Evolutionary conservation across 169 alveolate species (phyloP).

Genomic region (Cardiosporidium cionae): DNA sequence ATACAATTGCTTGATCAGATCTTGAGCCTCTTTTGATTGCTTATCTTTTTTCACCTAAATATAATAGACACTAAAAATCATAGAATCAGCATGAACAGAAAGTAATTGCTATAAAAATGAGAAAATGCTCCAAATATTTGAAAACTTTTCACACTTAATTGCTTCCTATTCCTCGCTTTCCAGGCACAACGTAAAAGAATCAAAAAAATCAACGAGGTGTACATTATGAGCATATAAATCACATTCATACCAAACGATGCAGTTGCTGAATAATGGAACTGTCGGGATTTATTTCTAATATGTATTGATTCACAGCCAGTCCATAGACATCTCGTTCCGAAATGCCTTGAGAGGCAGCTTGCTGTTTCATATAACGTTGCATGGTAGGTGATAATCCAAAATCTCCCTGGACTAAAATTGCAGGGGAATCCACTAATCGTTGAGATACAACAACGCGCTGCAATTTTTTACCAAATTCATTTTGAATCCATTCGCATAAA

Average conservation of each 20-base stretch:
- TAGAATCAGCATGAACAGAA: background rate
- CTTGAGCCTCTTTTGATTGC: slow-evolving; percentile 1
- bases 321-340: slow-evolving; percentile 73
- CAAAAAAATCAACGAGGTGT: background rate
- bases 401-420: slow-evolving; percentile 82
- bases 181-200: background rate
- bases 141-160: background rate
- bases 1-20: slow-evolving; percentile 1
- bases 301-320: slow-evolving; percentile 77
- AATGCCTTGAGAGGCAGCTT: slow-evolving; percentile 87
- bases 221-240: background rate
- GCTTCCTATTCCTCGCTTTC: background rate
- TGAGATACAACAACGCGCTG: slow-evolving; percentile 67
- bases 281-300: slow-evolving; percentile 85
- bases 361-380: slow-evolving; percentile 91
- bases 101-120: background rate
- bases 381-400: slow-evolving; percentile 90
- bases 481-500: slow-evolving; percentile 30
- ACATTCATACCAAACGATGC: slow-evolving; percentile 52
- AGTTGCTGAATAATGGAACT: slow-evolving; percentile 85
- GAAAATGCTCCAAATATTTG: background rate
- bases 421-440: slow-evolving; percentile 84
- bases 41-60: slow-evolving; percentile 2
- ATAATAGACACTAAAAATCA: background rate
- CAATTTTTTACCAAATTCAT: slow-evolving; percentile 11